These are phyloP conservation scores for Pyrenophora graminea DNA, from an alignment of 2,329 filamentous ascomycete genomes.

Conservation along the genomic window DNA sequence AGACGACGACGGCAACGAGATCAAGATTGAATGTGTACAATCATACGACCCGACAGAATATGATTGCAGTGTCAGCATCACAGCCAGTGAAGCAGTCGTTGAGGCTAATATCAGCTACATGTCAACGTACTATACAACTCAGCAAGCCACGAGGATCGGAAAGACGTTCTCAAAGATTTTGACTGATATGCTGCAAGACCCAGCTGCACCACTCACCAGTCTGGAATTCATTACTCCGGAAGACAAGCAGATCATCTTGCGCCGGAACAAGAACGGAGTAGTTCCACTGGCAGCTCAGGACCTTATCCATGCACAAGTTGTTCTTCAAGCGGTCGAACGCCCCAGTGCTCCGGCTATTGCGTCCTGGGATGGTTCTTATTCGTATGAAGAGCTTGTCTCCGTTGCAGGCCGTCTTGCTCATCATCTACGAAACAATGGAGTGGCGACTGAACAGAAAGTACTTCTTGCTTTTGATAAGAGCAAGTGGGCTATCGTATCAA, in stretches of 20 bases:
- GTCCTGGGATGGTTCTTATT: constrained; percentile 11
- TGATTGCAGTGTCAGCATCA: neutral
- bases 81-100: neutral
- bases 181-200: neutral
- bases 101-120: neutral
- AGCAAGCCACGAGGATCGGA: neutral
- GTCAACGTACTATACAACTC: neutral
- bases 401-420: constrained; percentile 7
- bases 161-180: neutral
- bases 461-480: constrained; percentile 23
- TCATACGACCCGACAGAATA: constrained; percentile 4
- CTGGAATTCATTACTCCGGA: neutral
- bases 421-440: constrained; percentile 5
- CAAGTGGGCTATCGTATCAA: constrained; percentile 32
- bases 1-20: neutral
- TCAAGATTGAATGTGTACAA: neutral
- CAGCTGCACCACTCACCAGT: neutral
- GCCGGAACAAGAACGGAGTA: neutral
- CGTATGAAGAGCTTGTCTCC: constrained; percentile 13
- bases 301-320: constrained; percentile 7
- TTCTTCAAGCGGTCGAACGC: neutral
- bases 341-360: constrained; percentile 15
- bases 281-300: neutral
- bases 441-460: constrained; percentile 7
- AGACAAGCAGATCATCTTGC: neutral